Base-by-base conservation (phyloP, 1,139 yeast genomes). In the Hemisphaericaspora xylofermentans region DNA sequence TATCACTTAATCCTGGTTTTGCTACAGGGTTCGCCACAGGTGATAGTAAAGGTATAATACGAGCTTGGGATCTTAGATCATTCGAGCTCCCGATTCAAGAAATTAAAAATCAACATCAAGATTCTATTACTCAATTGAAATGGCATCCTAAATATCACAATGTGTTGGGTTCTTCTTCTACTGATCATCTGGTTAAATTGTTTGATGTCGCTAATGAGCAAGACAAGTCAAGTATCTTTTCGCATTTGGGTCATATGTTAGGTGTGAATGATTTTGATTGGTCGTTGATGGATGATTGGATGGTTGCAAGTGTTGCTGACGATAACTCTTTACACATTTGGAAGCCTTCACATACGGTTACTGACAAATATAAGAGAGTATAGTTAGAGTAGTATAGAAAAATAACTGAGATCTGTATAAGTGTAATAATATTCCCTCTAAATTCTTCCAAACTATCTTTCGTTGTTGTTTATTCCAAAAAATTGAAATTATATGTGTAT, bases 301-400 rank as follows among this genome's bases (percentile, higher is more conserved):
- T 88, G 64, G 53, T 91, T 35, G 85, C 93, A 7, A 82, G 89
- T 56, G 95, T 88, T 3, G 83, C 93, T 0, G 93, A 87, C 56
- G 98, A 93, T 57, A 93, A 93, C 58, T 79, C 95, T 3, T 64
- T 91, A 26, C 98, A 93, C 49, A 65, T 91, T 1, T 93, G 96
- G 96, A 78, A 75, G 52, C 88, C 88, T 1, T 59, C 80, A 4
- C 32, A 66, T 42, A 43, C 45, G 12, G 50, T 61, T 4, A 51
- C 58, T 6, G 42, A 42, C 18, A 44, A 44, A 25, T 57, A 50
- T 30, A 42, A 35, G 31, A 26, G 18, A 25, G 13, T 10, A 14
- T 24, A 15, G 27, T 16, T 21, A 30, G 22, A 17, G 33, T 24
- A 24, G 6, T 24, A 4, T 19, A 28, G 21, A 9, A 30, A 7